These are phyloP conservation scores for Carex scoparia DNA, from an alignment of 176 grass and related monocot species.

Conservation along the genomic window DNA sequence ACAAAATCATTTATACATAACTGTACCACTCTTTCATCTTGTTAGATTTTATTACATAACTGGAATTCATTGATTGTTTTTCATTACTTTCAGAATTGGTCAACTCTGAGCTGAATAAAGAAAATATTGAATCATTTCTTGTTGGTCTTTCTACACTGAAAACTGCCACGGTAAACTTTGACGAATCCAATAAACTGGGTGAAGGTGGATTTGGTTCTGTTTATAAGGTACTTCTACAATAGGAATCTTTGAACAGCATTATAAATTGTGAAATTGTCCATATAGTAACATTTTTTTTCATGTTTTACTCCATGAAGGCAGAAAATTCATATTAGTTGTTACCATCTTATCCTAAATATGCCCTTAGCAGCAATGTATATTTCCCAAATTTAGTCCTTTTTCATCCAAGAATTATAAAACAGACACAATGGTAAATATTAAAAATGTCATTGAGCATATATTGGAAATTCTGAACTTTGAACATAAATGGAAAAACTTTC, in stretches of 20 bases:
- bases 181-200: slow-evolving; percentile 35
- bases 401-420: not conserved
- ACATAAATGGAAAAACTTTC: not conserved
- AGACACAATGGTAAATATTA: not conserved
- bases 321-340: not conserved
- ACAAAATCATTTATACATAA: not conserved
- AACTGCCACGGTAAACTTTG: slow-evolving; percentile 30
- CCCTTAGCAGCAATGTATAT: too few species aligned
- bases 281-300: not conserved
- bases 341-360: not conserved
- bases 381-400: too few species aligned
- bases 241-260: not conserved
- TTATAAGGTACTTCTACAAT: slow-evolving; percentile 38
- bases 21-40: not conserved
- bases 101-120: not conserved
- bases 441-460: not conserved
- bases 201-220: slow-evolving; percentile 42
- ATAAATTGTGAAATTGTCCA: not conserved
- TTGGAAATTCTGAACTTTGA: not conserved
- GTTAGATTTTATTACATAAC: too few species aligned
- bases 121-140: slow-evolving; percentile 25
- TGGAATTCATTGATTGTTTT: too few species aligned
- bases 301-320: not conserved
- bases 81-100: too few species aligned
- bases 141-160: slow-evolving; percentile 33